Base-by-base conservation (phyloP, 2,329 filamentous ascomycete genomes). In the Pseudogymnoascus sp. region DNA sequence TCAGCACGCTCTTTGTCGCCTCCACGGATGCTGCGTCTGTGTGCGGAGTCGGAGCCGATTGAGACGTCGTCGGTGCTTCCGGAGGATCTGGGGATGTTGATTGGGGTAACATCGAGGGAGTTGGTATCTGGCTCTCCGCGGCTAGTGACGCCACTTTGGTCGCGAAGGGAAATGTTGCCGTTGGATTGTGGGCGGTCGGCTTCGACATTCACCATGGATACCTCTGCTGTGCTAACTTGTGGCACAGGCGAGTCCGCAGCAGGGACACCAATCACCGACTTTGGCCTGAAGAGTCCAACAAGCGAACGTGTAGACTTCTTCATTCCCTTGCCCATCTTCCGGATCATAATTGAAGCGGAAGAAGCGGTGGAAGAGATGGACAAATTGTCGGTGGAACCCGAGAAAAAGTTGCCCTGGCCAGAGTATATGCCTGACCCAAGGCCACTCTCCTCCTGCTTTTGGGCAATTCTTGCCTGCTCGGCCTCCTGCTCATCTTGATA, bases 281-380 rank as follows among this genome's bases (percentile, higher is more conserved):
- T 99, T 0, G 94, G 93, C 64, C 94, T 83, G 78, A 99, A 99
- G 6, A 99, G 80, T 25, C 94, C 94, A 67, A 95, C 95, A 60
- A 99, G 83, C 22, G 92, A 97, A 57, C 92, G 84, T 16, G 88
- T 89, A 59, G 91, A 88, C 75, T 94, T 95, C 81, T 96, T 97
- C 85, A 97, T 89, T n/a, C 93, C 92, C 66, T 91, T 91, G 61
- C 94, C 94, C 94, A 99, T 99, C 78, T 99, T 99, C 60, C 94
- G 86, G 66, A 99, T 89, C 90, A 95, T 95, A 68, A 95, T 86
- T 30, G 91, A 95, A 34, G 90, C 90, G 18, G 90, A 95, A 6
- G 91, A 95, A 18, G 90, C 90, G 8, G 90, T 95, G 3, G 91
- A 95, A 1, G 90, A 93, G 65, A 95, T 91, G 12, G 91, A 95